Conservation (phyloP, 345 rosid genomes). For the Passiflora organensis region DNA sequence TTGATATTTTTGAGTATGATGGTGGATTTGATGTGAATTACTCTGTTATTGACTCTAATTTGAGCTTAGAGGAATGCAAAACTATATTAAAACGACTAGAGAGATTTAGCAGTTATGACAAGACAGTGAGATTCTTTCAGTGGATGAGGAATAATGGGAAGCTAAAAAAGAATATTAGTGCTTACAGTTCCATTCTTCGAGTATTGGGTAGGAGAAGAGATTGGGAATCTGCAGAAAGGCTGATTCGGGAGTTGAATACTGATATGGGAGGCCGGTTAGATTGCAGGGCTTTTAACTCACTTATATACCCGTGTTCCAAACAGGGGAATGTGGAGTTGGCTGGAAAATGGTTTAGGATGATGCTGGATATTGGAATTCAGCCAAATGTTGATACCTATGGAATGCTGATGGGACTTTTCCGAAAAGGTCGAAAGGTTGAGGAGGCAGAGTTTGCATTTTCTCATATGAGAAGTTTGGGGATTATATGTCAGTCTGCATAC, state of each 20-base stretch:
- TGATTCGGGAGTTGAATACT: conserved; percentile 38
- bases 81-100: conserved; percentile 62
- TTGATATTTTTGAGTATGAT: conserved; percentile 30
- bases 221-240: conserved; percentile 64
- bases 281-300: conserved; percentile 64
- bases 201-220: conserved; percentile 64
- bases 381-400: conserved; percentile 84
- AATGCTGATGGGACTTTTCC: conserved; percentile 80
- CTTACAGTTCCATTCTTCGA: conserved; percentile 70
- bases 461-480: conserved; percentile 54
- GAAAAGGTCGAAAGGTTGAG: conserved; percentile 63
- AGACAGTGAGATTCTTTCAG: conserved; percentile 55
- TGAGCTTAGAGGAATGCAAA: conserved; percentile 56
- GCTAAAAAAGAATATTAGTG: conserved; percentile 47
- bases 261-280: conserved; percentile 32
- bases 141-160: conserved; percentile 78
- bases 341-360: conserved; percentile 68
- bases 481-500: conserved; percentile 80
- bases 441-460: conserved; percentile 71
- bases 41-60: conserved; percentile 33
- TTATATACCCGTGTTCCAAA: conserved; percentile 59
- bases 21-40: conserved; percentile 53
- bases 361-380: conserved; percentile 59
- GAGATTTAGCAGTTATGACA: conserved; percentile 42
- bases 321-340: conserved; percentile 46